Percentiles rank a stretch among this genome's conserved stretches.
phyloP scores from a whole-genome alignment of 2,329 filamentous ascomycete genomes.

The Alternaria sp. region DNA sequence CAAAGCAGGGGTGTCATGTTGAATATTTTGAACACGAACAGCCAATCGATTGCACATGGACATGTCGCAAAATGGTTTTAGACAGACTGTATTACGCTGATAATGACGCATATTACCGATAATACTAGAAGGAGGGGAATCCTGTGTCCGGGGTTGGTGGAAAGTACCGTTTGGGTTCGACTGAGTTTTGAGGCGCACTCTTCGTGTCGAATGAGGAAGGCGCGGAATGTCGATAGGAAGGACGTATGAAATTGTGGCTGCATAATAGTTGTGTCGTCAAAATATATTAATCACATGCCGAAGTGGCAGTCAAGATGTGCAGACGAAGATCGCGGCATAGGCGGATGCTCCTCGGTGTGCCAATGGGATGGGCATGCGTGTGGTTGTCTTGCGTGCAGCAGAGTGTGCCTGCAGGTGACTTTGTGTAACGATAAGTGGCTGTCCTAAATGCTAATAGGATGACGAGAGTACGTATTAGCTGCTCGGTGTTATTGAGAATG shows the following conservation, averaged over 20 bases:
- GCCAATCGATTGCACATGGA: slow-evolving; percentile 14
- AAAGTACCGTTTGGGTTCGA: slow-evolving; percentile 8
- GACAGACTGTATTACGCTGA: slow-evolving; percentile 20
- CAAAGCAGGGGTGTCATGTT: slow-evolving; percentile 14
- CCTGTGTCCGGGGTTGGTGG: slow-evolving; percentile 16
- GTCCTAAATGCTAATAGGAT: slow-evolving; percentile 12
- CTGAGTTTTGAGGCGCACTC: slow-evolving; percentile 10
- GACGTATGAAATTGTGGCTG: slow-evolving; percentile 5
- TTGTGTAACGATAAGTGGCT: slow-evolving; percentile 11
- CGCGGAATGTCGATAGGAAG: slow-evolving; percentile 1
- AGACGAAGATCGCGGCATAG: neutral
- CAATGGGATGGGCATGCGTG: slow-evolving; percentile 1
- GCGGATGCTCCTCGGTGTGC: slow-evolving; percentile 7
- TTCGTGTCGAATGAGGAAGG: slow-evolving; percentile 12
- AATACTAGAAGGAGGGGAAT: slow-evolving; percentile 6
- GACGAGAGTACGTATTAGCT: slow-evolving; percentile 3
- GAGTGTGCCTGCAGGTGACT: neutral
- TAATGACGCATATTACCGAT: slow-evolving; percentile 17
- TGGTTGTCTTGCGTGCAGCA: slow-evolving; percentile 14
- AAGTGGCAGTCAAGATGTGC: neutral
- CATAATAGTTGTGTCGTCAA: slow-evolving; percentile 7
- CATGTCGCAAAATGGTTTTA: slow-evolving; percentile 2
- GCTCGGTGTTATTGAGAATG: slow-evolving; percentile 6
- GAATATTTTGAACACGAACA: slow-evolving; percentile 6
- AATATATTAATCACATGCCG: slow-evolving; percentile 5